Conservation (phyloP, 1,139 yeast species). For the Lodderomyces beijingensis region DNA sequence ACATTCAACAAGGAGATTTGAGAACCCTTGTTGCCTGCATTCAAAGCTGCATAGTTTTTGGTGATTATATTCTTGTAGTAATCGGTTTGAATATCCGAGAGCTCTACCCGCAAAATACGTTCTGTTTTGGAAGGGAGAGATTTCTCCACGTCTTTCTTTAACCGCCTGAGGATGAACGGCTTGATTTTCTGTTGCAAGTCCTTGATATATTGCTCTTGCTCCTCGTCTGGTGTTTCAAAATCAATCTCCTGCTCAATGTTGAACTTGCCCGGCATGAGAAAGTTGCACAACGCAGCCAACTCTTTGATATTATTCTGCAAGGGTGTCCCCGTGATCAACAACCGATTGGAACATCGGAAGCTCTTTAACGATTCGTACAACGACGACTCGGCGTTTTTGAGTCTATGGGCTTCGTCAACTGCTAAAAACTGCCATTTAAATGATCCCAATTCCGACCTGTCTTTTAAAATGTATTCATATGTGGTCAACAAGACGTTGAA, state of each 20-base stretch:
- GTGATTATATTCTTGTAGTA: constrained; percentile 92
- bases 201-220: constrained; percentile 85
- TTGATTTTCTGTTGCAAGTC: constrained; percentile 79
- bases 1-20: constrained; percentile 84
- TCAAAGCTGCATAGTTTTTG: constrained; percentile 84
- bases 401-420: constrained; percentile 96
- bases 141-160: constrained; percentile 96
- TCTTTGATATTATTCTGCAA: constrained; percentile 93
- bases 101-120: constrained; percentile 88
- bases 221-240: constrained; percentile 80
- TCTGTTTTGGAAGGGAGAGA: constrained; percentile 94
- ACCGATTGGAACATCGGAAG: constrained; percentile 77
- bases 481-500: constrained; percentile 89
- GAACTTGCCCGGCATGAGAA: constrained; percentile 92
- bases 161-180: constrained; percentile 86
- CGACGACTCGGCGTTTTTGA: constrained; percentile 92
- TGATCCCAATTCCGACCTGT: constrained; percentile 70
- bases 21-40: constrained; percentile 75
- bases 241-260: constrained; percentile 91
- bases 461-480: constrained; percentile 92
- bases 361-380: constrained; percentile 81
- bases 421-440: constrained; percentile 96
- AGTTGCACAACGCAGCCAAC: constrained; percentile 89
- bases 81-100: constrained; percentile 91
- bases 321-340: constrained; percentile 97